These are phyloP conservation scores for Macadamia integrifolia DNA, from an alignment of 164 flowering plant genomes.

Conservation along the genomic window DNA sequence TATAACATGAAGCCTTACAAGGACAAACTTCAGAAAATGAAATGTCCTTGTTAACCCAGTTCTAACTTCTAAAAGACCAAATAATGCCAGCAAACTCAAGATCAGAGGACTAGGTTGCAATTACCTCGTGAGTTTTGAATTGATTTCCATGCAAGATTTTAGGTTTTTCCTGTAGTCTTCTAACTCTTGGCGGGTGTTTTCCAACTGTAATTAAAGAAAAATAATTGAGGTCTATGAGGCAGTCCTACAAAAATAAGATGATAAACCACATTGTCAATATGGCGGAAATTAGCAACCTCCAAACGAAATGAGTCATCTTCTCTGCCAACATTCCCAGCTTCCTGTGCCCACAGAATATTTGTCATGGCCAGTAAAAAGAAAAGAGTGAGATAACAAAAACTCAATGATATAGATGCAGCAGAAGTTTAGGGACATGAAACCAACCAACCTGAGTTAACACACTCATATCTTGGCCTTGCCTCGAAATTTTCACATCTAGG, in stretches of 20 bases:
- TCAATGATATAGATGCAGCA: neutral
- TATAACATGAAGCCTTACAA: no score
- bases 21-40: no score
- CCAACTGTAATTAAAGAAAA: slow-evolving; percentile 42
- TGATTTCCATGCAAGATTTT: slow-evolving; percentile 57
- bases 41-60: no score
- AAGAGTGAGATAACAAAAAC: neutral
- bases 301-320: slow-evolving; percentile 34
- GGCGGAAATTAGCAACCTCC: slow-evolving; percentile 47
- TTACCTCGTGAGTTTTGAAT: slow-evolving; percentile 70
- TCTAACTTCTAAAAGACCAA: neutral
- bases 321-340: slow-evolving; percentile 17
- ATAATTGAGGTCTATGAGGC: slow-evolving; percentile 2
- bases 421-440: neutral
- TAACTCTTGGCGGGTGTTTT: slow-evolving; percentile 44
- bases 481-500: slow-evolving; percentile 33
- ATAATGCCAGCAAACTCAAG: neutral
- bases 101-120: neutral
- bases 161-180: slow-evolving; percentile 58
- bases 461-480: slow-evolving; percentile 18
- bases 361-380: neutral
- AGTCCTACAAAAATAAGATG: neutral
- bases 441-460: slow-evolving; percentile 34
- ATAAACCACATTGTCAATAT: neutral
- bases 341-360: slow-evolving; percentile 30